Conservation (phyloP, 768 basidiomycete genomes). For the Strobilomyces confusus region DNA sequence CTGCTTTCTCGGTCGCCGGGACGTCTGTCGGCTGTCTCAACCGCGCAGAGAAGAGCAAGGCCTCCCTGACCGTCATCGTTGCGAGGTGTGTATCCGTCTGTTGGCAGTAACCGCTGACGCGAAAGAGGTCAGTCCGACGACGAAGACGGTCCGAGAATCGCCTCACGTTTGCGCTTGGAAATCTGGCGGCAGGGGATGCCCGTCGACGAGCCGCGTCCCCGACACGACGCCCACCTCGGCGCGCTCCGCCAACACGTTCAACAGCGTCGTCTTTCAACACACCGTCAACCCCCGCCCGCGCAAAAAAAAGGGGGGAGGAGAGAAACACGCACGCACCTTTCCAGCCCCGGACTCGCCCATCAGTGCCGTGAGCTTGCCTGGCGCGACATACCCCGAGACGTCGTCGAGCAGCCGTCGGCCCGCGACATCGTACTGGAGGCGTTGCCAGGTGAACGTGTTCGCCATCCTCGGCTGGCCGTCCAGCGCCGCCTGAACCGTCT, state of each 20-base stretch:
- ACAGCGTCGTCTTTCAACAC: slow-evolving; percentile 41
- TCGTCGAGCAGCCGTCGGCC: slow-evolving; percentile 60
- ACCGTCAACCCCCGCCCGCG: too few species aligned
- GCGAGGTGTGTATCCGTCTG: slow-evolving; percentile 80
- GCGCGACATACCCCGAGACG: slow-evolving; percentile 75
- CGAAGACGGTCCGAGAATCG: not conserved
- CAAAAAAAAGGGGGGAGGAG: too few species aligned
- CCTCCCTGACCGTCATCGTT: slow-evolving; percentile 75
- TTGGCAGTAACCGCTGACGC: slow-evolving; percentile 74
- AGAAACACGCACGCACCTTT: slow-evolving; percentile 30
- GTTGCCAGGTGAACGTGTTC: slow-evolving; percentile 79
- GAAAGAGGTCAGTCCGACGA: not conserved
- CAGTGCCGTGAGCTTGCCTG: slow-evolving; percentile 73
- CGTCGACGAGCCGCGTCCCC: slow-evolving; percentile 45
- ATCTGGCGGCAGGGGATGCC: slow-evolving; percentile 40
- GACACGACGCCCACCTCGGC: slow-evolving; percentile 35
- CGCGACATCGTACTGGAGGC: slow-evolving; percentile 62
- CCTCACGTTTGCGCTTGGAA: slow-evolving; percentile 55
- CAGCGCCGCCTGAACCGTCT: slow-evolving; percentile 30
- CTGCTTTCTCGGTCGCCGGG: slow-evolving; percentile 67
- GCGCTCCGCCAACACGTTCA: slow-evolving; percentile 45
- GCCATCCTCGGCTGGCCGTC: slow-evolving; percentile 34
- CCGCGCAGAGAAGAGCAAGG: slow-evolving; percentile 73
- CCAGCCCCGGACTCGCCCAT: slow-evolving; percentile 65
- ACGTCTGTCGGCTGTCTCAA: slow-evolving; percentile 71